Evolutionary conservation across 2,329 filamentous ascomycete genomes (phyloP).

Genomic region (Fusarium sp.): DNA sequence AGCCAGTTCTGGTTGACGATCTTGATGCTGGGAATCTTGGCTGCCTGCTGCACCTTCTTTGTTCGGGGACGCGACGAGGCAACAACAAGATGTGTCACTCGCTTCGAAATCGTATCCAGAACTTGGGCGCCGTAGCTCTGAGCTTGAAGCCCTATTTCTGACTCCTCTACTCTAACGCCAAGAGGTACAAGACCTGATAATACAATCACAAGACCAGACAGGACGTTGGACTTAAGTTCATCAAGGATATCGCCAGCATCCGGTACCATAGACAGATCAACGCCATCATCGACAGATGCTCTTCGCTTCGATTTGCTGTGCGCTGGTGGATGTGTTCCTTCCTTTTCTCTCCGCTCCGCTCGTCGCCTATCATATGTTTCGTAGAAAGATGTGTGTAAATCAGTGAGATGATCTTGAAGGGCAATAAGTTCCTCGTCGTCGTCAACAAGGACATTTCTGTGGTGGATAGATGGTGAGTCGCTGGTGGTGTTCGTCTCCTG

Average conservation of each 20-base stretch:
- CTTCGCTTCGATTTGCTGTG: slow-evolving; percentile 51
- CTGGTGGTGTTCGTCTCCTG: slow-evolving; percentile 45
- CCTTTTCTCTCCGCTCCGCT: slow-evolving; percentile 52
- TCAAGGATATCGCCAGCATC: slow-evolving; percentile 90
- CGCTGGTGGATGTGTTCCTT: slow-evolving; percentile 53
- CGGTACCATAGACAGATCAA: slow-evolving; percentile 72
- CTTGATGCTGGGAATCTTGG: slow-evolving; percentile 82
- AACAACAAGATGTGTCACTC: slow-evolving; percentile 81
- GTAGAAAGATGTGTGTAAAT: slow-evolving; percentile 85
- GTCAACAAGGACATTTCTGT: slow-evolving; percentile 83
- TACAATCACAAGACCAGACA: slow-evolving; percentile 82
- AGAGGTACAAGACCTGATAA: slow-evolving; percentile 92
- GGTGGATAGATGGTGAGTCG: slow-evolving; percentile 53
- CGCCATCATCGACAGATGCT: slow-evolving; percentile 56
- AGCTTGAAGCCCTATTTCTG: slow-evolving; percentile 90
- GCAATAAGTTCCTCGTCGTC: slow-evolving; percentile 86
- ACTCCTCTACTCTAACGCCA: slow-evolving; percentile 80
- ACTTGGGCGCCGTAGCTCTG: slow-evolving; percentile 84
- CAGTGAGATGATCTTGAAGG: slow-evolving; percentile 80
- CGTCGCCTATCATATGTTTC: slow-evolving; percentile 78
- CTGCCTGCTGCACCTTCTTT: slow-evolving; percentile 90
- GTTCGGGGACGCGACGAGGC: slow-evolving; percentile 80
- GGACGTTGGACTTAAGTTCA: slow-evolving; percentile 80
- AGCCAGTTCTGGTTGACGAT: slow-evolving; percentile 96
- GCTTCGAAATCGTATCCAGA: slow-evolving; percentile 67